phyloP scores from a whole-genome alignment of 1,284 basidiomycete genomes.

The Leccinum angustisporum region DNA sequence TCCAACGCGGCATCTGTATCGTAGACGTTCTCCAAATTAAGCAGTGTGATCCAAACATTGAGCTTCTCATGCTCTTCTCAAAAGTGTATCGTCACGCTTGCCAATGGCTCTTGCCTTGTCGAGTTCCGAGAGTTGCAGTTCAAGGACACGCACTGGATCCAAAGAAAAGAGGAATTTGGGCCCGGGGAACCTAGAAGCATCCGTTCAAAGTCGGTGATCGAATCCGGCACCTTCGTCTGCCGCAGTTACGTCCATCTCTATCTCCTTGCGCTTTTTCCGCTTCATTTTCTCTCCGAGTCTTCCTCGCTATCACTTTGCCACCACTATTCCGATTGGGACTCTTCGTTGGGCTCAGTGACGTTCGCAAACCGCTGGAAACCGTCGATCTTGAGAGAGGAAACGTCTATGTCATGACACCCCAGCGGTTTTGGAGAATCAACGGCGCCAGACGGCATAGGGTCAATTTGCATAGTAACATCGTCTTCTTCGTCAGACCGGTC shows the following conservation, averaged over 20 bases:
- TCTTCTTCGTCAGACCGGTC: conserved; percentile 35
- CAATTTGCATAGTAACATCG: conserved; percentile 43
- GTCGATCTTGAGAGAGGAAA: too few species aligned
- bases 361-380: too few species aligned
- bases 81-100: conserved; percentile 88
- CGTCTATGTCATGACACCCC: conserved; percentile 16
- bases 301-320: too few species aligned
- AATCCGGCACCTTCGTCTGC: too few species aligned
- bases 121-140: conserved; percentile 91
- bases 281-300: too few species aligned
- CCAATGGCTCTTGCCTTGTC: conserved; percentile 92
- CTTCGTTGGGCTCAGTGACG: too few species aligned
- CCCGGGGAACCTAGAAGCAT: too few species aligned
- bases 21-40: conserved; percentile 95
- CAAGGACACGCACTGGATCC: conserved; percentile 99
- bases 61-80: conserved; percentile 96
- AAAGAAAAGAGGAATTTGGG: too few species aligned
- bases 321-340: too few species aligned
- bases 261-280: too few species aligned
- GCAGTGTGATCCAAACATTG: conserved; percentile 96
- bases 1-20: conserved; percentile 84
- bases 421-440: conserved; percentile 18
- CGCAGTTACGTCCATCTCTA: too few species aligned
- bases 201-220: too few species aligned
- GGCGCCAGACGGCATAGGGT: conserved; percentile 34